phyloP scores from a whole-genome alignment of 192 early-diverging fungal genomes.

The Backusella australiensis region DNA sequence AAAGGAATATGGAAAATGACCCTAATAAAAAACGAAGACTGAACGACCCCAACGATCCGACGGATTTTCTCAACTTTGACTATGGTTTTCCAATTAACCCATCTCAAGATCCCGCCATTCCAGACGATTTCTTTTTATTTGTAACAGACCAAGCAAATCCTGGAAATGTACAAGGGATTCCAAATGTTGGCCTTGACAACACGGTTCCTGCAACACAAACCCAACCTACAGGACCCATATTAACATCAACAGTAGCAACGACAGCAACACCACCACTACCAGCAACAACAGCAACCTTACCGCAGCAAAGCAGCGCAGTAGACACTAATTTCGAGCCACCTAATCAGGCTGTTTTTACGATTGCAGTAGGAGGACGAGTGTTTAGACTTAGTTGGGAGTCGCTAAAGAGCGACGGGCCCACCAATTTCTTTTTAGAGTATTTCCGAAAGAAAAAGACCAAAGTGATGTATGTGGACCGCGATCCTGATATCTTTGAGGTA shows the following conservation, averaged over 20 bases:
- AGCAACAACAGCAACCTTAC: not conserved
- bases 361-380: slow-evolving; percentile 26
- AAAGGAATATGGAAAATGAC: not conserved
- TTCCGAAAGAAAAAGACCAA: slow-evolving; percentile 13
- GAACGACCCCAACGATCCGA: not conserved
- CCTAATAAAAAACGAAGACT: not conserved
- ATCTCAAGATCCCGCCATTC: not conserved
- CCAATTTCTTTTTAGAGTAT: slow-evolving; percentile 38
- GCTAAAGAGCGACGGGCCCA: slow-evolving; percentile 43
- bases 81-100: not conserved
- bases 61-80: slow-evolving; percentile 14
- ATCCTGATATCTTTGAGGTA: slow-evolving; percentile 47
- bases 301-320: not conserved
- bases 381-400: slow-evolving; percentile 38
- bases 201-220: not conserved
- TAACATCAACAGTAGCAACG: not conserved
- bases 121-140: slow-evolving; percentile 20
- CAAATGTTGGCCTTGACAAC: not conserved
- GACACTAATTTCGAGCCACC: not conserved
- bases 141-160: not conserved
- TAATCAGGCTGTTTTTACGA: slow-evolving; percentile 28
- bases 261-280: not conserved
- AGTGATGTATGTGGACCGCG: slow-evolving; percentile 49
- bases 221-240: not conserved
- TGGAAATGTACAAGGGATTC: not conserved